Evolutionary conservation across 495 filamentous ascomycete species (phyloP).

Genomic region (Neurospora tetrasperma): DNA sequence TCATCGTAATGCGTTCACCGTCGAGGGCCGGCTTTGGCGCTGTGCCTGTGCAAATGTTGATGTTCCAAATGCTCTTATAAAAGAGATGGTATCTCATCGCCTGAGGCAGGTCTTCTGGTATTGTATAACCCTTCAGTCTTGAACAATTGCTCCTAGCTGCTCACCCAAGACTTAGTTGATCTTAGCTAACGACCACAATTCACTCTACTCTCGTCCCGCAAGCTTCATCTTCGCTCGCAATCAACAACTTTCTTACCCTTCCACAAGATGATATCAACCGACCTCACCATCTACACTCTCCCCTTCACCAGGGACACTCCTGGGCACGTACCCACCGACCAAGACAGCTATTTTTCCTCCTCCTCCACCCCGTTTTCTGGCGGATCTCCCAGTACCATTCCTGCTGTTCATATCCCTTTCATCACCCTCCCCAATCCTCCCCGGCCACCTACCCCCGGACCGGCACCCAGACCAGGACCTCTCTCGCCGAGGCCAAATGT

Average conservation of each 20-base stretch:
- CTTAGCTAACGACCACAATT: no score
- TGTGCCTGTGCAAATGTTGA: background rate
- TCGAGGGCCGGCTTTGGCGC: background rate
- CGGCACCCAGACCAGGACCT: constrained; percentile 5
- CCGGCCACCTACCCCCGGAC: constrained; percentile 5
- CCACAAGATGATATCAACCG: background rate
- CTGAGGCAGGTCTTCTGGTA: background rate
- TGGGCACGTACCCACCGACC: background rate
- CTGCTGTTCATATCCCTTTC: background rate
- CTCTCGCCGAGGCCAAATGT: constrained; percentile 1
- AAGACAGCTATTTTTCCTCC: no score
- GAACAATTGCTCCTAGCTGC: background rate
- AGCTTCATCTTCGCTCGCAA: no score
- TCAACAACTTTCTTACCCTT: no score
- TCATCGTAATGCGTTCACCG: background rate
- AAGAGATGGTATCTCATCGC: background rate
- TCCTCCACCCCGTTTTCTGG: no score
- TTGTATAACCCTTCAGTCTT: background rate
- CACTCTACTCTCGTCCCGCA: background rate
- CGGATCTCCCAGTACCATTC: background rate
- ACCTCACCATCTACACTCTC: background rate
- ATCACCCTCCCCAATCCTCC: background rate
- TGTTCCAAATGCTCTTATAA: background rate
- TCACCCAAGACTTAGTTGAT: no score
- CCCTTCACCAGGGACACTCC: background rate